These are phyloP conservation scores for Myxozyma vanderwaltii DNA, from an alignment of 805 yeast species.

Conservation along the genomic window DNA sequence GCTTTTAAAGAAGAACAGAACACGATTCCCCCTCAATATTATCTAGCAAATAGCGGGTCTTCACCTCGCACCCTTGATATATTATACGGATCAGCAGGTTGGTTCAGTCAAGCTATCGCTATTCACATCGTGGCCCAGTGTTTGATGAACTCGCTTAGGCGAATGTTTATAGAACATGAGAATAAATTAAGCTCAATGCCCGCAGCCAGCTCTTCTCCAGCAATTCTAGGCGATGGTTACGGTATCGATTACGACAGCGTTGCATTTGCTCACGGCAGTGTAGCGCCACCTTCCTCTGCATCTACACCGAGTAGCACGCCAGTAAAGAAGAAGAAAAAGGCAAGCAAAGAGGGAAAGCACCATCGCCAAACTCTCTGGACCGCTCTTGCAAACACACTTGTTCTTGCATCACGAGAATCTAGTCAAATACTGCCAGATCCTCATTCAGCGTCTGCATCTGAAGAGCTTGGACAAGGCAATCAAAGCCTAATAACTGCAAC, in stretches of 20 bases:
- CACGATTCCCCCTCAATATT: constrained; percentile 17
- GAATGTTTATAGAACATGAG: constrained; percentile 37
- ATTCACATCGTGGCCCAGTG: constrained; percentile 42
- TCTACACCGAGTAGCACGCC: constrained; percentile 31
- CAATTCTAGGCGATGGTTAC: constrained; percentile 28
- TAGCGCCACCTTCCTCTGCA: constrained; percentile 21
- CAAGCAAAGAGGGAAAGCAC: constrained; percentile 32
- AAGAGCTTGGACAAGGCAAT: not conserved
- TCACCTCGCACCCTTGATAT: constrained; percentile 36
- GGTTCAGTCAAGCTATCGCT: constrained; percentile 41
- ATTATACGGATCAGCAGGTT: constrained; percentile 38
- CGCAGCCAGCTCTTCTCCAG: constrained; percentile 29
- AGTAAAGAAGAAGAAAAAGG: constrained; percentile 38
- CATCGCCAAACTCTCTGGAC: constrained; percentile 44
- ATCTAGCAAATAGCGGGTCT: constrained; percentile 17
- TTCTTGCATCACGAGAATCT: constrained; percentile 42
- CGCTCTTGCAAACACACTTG: constrained; percentile 41
- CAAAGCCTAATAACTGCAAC: not conserved
- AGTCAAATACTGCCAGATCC: constrained; percentile 20
- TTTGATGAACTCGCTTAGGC: constrained; percentile 38
- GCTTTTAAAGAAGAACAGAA: not conserved
- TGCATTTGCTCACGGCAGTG: constrained; percentile 1
- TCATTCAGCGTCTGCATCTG: not conserved
- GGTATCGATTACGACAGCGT: constrained; percentile 27
- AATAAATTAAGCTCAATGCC: constrained; percentile 26